Percentiles rank a stretch among this genome's conserved stretches.
Conservation (phyloP, 495 filamentous ascomycete genomes). For the Baudoinia panamericana region DNA sequence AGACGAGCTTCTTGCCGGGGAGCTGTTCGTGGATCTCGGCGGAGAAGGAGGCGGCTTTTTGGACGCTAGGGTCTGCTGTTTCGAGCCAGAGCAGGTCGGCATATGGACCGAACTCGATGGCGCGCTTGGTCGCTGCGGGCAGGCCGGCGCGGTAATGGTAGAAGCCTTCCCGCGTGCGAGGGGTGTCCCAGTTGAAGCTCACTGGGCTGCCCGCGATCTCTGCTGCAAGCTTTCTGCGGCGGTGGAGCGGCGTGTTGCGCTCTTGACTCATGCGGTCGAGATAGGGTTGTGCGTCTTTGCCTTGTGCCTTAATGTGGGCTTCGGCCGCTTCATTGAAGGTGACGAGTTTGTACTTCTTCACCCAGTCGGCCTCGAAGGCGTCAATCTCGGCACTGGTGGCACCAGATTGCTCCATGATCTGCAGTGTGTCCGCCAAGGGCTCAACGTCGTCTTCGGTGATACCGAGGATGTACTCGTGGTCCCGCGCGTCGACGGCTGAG, state of each 20-base stretch:
- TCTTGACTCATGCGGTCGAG: constrained; percentile 42
- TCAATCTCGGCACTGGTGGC: constrained; percentile 71
- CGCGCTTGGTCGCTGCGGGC: constrained; percentile 79
- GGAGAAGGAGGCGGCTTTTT: constrained; percentile 61
- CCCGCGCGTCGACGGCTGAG: constrained; percentile 79
- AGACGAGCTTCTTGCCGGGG: constrained; percentile 81
- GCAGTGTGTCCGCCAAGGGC: constrained; percentile 77
- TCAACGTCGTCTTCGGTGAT: constrained; percentile 55
- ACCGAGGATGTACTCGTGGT: constrained; percentile 93
- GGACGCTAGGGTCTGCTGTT: constrained; percentile 74
- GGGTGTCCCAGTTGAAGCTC: constrained; percentile 79
- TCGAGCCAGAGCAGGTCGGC: constrained; percentile 96
- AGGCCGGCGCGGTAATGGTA: constrained; percentile 92
- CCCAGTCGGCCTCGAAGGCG: constrained; percentile 74
- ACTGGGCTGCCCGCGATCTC: constrained; percentile 48
- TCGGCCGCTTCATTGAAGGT: constrained; percentile 87
- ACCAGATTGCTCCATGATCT: constrained; percentile 72
- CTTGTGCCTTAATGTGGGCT: constrained; percentile 50
- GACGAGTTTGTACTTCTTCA: constrained; percentile 70
- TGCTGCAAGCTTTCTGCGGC: constrained; percentile 52
- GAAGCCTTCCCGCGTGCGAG: constrained; percentile 86
- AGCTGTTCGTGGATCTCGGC: constrained; percentile 49
- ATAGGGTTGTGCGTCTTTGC: constrained; percentile 40
- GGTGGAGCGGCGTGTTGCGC: constrained; percentile 60
- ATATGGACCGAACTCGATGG: constrained; percentile 78